phyloP scores from a whole-genome alignment of 805 yeast genomes.

The Metschnikowia lochheadii region DNA sequence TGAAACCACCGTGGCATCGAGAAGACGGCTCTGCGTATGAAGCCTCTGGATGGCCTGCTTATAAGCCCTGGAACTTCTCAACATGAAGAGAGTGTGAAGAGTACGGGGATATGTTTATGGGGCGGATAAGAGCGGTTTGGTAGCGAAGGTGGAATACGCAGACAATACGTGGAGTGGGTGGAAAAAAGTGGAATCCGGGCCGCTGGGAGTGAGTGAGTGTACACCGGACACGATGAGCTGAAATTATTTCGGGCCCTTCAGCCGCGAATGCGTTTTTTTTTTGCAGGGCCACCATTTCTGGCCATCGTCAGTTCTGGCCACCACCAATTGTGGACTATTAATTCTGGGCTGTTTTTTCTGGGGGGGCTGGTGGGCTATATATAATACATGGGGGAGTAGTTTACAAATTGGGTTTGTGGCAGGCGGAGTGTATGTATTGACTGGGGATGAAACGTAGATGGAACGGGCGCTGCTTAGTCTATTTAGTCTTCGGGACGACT shows the following conservation, averaged over 20 bases:
- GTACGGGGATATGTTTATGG: not conserved
- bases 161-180: not conserved
- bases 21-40: slow-evolving; percentile 13
- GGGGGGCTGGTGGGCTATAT: too few relatives aligned
- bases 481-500: too few relatives aligned
- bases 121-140: not conserved
- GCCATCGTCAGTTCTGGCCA: too few relatives aligned
- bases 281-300: not conserved
- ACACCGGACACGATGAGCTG: slow-evolving; percentile 5
- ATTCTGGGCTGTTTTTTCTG: too few relatives aligned
- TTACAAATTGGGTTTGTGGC: too few relatives aligned
- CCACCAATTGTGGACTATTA: too few relatives aligned
- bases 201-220: not conserved
- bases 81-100: slow-evolving; percentile 4
- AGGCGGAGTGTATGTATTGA: too few relatives aligned
- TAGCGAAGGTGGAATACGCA: not conserved
- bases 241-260: not conserved
- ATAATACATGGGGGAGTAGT: too few relatives aligned
- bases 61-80: slow-evolving; percentile 11
- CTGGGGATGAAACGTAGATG: too few relatives aligned
- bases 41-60: slow-evolving; percentile 9
- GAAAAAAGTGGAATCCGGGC: not conserved
- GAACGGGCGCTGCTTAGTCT: too few relatives aligned
- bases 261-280: not conserved
- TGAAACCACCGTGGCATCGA: slow-evolving; percentile 37